Conservation (phyloP, 108 stramenopile species). For the Conticribra guillardii region DNA sequence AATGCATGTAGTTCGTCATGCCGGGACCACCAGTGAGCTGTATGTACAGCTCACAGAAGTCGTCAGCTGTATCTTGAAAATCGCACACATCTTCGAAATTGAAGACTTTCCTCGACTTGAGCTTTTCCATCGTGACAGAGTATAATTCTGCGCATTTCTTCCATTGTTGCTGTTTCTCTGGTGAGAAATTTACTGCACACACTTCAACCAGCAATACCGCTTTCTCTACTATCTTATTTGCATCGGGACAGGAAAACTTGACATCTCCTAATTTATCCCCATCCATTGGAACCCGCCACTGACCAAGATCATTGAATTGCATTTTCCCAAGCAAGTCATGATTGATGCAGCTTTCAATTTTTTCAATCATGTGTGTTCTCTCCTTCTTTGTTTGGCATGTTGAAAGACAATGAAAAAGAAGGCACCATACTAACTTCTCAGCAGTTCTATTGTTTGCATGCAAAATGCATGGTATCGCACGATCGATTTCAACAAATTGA, state of each 20-base stretch:
- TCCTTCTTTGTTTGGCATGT: background rate
- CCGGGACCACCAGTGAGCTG: background rate
- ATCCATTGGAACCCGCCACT: no score
- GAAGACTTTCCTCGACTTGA: background rate
- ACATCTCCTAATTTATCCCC: no score
- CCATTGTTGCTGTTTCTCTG: background rate
- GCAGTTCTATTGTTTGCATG: background rate
- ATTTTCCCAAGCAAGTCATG: background rate
- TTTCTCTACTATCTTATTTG: no score
- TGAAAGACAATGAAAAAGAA: background rate
- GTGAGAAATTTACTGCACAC: background rate
- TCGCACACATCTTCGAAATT: background rate
- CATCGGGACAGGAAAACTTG: no score
- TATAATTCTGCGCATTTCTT: background rate
- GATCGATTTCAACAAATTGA: background rate
- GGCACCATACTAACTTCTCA: background rate
- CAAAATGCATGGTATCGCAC: background rate
- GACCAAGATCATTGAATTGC: no score
- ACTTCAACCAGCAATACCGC: no score
- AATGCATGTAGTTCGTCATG: slow-evolving; percentile 29
- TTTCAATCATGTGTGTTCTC: background rate
- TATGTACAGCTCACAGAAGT: background rate
- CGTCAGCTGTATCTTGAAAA: background rate
- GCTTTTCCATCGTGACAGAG: background rate
- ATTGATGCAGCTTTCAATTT: no score